phyloP scores from a whole-genome alignment of 2,329 filamentous ascomycete species.

The Epichloe glyceriae region DNA sequence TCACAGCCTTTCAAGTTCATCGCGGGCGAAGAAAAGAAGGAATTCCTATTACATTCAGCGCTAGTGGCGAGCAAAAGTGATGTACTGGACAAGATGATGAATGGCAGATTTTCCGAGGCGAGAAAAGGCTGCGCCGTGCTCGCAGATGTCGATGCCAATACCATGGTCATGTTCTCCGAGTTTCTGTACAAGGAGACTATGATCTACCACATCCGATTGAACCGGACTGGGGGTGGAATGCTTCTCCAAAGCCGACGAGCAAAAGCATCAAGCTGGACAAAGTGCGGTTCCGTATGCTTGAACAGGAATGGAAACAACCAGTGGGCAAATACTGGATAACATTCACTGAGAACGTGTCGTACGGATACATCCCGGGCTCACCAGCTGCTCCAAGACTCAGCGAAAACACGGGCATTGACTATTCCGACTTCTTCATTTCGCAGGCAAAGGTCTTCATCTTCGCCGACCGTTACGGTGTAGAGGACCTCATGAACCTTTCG shows the following conservation, averaged over 20 bases:
- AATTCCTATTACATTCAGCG: neutral
- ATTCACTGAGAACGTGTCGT: neutral
- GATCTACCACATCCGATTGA: neutral
- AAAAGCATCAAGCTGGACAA: neutral
- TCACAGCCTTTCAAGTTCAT: neutral
- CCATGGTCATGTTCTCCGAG: neutral
- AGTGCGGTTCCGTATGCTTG: accelerated
- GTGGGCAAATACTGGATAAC: neutral
- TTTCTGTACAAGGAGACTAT: neutral
- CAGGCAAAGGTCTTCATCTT: neutral
- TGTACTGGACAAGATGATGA: neutral
- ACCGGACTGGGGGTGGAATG: too few species aligned
- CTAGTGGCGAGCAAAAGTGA: neutral
- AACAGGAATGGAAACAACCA: neutral
- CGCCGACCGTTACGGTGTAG: neutral
- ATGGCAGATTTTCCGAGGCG: neutral
- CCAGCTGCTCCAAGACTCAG: neutral
- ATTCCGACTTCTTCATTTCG: neutral
- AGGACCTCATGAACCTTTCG: neutral
- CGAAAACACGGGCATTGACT: neutral
- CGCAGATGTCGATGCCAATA: neutral
- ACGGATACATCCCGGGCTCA: neutral
- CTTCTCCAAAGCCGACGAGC: too few species aligned
- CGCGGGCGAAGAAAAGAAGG: neutral
- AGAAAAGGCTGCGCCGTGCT: neutral